phyloP scores from a whole-genome alignment of 2,329 filamentous ascomycete genomes.

The Cladosporium sp. region DNA sequence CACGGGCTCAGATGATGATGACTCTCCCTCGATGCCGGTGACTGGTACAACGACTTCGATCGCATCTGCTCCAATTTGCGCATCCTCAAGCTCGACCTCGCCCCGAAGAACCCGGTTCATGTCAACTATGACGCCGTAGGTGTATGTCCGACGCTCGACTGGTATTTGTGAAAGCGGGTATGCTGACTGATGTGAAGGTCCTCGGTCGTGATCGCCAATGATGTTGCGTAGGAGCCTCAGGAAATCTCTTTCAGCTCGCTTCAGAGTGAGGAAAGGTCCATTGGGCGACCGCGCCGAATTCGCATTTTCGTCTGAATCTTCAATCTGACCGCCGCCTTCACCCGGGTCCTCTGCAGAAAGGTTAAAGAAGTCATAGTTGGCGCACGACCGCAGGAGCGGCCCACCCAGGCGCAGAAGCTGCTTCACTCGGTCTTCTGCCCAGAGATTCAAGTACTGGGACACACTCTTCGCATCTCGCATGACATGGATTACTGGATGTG shows the following conservation, averaged over 20 bases:
- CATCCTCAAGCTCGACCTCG: conserved; percentile 61
- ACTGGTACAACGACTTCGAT: conserved; percentile 53
- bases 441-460: conserved; percentile 58
- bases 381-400: conserved; percentile 63
- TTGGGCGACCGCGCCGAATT: conserved; percentile 36
- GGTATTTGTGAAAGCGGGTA: conserved; percentile 65
- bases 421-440: conserved; percentile 56
- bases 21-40: conserved; percentile 11
- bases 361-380: conserved; percentile 77
- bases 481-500: conserved; percentile 71
- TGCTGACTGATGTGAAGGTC: conserved; percentile 60
- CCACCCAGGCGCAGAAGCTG: conserved; percentile 60
- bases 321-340: not conserved
- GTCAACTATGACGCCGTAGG: conserved; percentile 65
- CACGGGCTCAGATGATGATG: conserved; percentile 7
- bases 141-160: conserved; percentile 62
- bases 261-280: conserved; percentile 66
- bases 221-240: conserved; percentile 67
- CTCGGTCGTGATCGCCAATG: conserved; percentile 54
- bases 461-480: conserved; percentile 66
- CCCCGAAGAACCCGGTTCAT: conserved; percentile 57
- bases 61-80: conserved; percentile 67
- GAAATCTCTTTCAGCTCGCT: conserved; percentile 68
- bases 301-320: not conserved
- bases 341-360: conserved; percentile 50